Evolutionary conservation across 257 asterid species (phyloP), one percentile per base, ranked within the genome.

Genomic region (Nicotiana attenuata): DNA sequence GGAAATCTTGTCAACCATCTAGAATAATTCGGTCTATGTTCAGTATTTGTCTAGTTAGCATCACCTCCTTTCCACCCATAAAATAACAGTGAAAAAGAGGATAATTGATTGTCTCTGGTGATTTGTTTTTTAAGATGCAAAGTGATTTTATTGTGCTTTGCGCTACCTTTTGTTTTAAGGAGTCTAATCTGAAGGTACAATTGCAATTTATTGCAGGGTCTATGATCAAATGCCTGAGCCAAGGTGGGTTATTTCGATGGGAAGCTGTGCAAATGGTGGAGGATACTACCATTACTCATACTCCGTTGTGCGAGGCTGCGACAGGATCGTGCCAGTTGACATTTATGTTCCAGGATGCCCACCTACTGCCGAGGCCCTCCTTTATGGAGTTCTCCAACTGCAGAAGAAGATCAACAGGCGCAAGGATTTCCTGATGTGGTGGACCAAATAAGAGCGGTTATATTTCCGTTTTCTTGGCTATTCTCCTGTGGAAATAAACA

Each of bases 151-250:
- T 41, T 41, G 50, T 41, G 50, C 50, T 41, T 41, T 7, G 10
- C 11, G 50, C 50, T 41, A 41, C 11, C 50, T 41, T 41, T 8
- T 41, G 50, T 41, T 2, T 41, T 41, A 41, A 4, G 47, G 9
- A 41, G 11, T 41, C 50, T 41, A 41, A 41, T 41, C 50, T 41
- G 50, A 41, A 41, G 47, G 47, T 8, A 41, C 50, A 41, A 41
- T 41, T 41, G 47, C 50, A 41, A 41, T 41, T 85, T 78, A 47
- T 45, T 84, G 90, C 91, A 96, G 98, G 77, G 99, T 94, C 80
- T 96, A 96, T 28, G 98, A 94, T 87, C 99, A 96, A 89, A 96
- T 96, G 99, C 99, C 99, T 3, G 99, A 96, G 90, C 99, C 99
- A 64, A 92, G 99, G 92, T 94, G 99, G 98, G 99, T 93, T 7